Conservation (phyloP, 2,329 filamentous ascomycete genomes). For the Arthrinium phaeospermum region DNA sequence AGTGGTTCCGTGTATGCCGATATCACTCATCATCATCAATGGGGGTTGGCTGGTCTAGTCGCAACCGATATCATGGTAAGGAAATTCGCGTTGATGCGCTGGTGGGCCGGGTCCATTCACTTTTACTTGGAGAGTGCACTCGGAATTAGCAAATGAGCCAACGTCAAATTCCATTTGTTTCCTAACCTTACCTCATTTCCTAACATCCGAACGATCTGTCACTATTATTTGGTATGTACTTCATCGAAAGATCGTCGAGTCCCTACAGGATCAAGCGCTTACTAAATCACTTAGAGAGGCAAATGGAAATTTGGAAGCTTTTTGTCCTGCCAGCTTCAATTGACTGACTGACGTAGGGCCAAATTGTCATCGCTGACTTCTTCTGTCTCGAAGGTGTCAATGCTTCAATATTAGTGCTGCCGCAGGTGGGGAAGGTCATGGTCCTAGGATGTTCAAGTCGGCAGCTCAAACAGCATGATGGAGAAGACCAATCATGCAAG, state of each 20-base stretch:
- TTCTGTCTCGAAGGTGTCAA: too few relatives aligned
- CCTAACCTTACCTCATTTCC: background rate
- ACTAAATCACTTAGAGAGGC: background rate
- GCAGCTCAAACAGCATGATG: background rate
- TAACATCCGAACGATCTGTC: background rate
- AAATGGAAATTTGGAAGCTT: background rate
- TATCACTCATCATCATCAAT: too few relatives aligned
- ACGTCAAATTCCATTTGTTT: background rate
- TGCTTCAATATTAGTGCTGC: too few relatives aligned
- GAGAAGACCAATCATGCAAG: background rate
- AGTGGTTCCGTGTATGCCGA: background rate
- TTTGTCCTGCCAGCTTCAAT: background rate
- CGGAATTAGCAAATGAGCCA: background rate
- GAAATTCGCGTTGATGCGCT: background rate
- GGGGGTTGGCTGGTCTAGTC: background rate
- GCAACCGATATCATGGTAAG: background rate
- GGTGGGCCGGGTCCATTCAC: background rate
- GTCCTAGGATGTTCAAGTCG: too few relatives aligned
- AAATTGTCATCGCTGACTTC: too few relatives aligned
- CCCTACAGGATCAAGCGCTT: background rate
- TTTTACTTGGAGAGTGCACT: background rate
- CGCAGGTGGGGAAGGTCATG: too few relatives aligned
- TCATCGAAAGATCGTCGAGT: too few relatives aligned
- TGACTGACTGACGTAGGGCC: too few relatives aligned
- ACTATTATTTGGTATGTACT: too few relatives aligned